Base-by-base conservation (phyloP, 2,329 filamentous ascomycete genomes). In the Arthrobotrys sinensis region DNA sequence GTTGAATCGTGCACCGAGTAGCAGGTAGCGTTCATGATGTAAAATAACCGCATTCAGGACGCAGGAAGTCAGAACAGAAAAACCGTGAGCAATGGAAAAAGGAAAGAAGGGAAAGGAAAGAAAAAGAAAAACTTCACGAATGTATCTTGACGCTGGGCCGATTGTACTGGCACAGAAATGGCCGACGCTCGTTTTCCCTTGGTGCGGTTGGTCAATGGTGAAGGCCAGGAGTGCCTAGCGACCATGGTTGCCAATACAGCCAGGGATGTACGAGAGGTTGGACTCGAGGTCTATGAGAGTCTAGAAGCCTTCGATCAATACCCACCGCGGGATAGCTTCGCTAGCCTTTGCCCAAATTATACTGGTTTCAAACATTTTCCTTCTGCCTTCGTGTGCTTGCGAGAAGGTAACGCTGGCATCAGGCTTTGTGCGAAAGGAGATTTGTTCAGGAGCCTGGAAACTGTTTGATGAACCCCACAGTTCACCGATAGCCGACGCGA, bases 271-370 rank as follows among this genome's bases (percentile, higher is more conserved):
- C 43, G 45, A 63, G 32, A 63, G 62, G 75, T 78, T 78, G 67
- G 75, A 72, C 10, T 43, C 45, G 50, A 55, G 73, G 75, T 78
- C 75, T 57, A 72, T 72, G 52, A 36, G 62, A 64, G 75, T 72
- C 75, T 78, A 78, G 75, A 78, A 78, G 75, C 75, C 50, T 78
- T 78, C 67, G 75, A 78, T 78, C 67, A 68, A 67, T 72, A 72
- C 75, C 75, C 67, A 78, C 75, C 62, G 69, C 75, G 75, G 75
- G 57, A 78, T 78, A 78, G 75, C 62, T 72, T 78, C 75, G 75
- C 75, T 78, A 78, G 67, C 67, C 67, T 78, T 78, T 78, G 67
- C 75, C 75, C 67, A 68, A 78, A 67, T 67, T 52, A 78, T 67
- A 67, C 67, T 78, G 75, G 75, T 60, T 71, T 72, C 75, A 78